Conservation (phyloP, 257 asterid genomes). For the Forsythia suspensa region DNA sequence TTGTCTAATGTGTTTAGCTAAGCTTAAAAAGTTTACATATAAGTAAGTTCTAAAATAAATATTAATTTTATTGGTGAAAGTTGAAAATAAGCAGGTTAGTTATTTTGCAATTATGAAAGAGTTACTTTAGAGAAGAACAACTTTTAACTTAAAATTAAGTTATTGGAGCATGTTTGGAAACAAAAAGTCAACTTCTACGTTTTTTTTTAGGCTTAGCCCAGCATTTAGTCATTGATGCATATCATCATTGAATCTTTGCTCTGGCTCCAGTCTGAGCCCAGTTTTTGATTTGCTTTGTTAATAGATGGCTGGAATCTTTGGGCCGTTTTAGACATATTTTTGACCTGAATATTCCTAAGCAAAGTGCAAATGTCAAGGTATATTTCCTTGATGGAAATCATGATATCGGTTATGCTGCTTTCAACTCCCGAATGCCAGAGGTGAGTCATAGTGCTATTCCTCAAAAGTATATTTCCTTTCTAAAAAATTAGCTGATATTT, state of each 20-base stretch:
- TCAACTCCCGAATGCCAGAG: conserved; percentile 63
- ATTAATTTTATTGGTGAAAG: neutral
- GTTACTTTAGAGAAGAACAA: neutral
- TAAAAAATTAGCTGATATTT: neutral
- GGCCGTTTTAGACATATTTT: conserved; percentile 89
- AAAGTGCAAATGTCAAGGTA: conserved; percentile 46
- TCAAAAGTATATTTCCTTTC: neutral
- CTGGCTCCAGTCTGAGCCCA: neutral
- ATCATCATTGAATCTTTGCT: neutral
- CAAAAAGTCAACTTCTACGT: neutral
- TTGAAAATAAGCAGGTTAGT: neutral
- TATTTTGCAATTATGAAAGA: neutral
- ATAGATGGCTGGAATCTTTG: conserved; percentile 89
- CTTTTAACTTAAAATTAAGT: neutral
- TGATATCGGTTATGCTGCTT: conserved; percentile 79
- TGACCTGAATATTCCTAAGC: conserved; percentile 62
- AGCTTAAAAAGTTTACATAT: neutral
- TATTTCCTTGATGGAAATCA: conserved; percentile 86
- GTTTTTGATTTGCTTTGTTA: conserved; percentile 25
- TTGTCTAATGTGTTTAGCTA: neutral
- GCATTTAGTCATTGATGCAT: neutral
- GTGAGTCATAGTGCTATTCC: conserved; percentile 36
- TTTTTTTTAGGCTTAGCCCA: neutral
- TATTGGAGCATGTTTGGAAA: neutral
- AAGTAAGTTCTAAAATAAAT: neutral